phyloP scores from a whole-genome alignment of 1,284 basidiomycete species.

The Gomphus bonarii region DNA sequence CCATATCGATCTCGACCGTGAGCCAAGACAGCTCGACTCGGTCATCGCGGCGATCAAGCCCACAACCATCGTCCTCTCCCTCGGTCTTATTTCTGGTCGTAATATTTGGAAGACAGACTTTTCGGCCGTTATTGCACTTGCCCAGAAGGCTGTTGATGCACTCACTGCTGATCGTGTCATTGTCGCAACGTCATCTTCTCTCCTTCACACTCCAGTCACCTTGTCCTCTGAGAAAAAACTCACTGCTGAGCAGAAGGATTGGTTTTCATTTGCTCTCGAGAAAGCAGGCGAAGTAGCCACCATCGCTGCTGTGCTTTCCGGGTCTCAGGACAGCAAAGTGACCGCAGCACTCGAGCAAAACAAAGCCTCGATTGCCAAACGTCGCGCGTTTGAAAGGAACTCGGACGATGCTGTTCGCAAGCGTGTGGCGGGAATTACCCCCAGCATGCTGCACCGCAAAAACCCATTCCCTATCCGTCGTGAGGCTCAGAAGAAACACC shows the following conservation, averaged over 20 bases:
- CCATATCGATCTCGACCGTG: slow-evolving; percentile 96
- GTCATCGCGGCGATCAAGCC: slow-evolving; percentile 80
- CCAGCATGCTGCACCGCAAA: slow-evolving; percentile 84
- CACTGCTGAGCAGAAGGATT: slow-evolving; percentile 85
- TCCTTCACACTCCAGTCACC: slow-evolving; percentile 97
- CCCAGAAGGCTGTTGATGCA: slow-evolving; percentile 75
- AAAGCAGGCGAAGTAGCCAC: slow-evolving; percentile 89
- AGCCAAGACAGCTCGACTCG: slow-evolving; percentile 80
- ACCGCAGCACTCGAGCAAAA: slow-evolving; percentile 76
- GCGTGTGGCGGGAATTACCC: slow-evolving; percentile 88
- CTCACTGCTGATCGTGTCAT: slow-evolving; percentile 86
- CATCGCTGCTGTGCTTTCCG: slow-evolving; percentile 76
- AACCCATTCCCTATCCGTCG: slow-evolving; percentile 84
- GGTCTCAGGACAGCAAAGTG: slow-evolving; percentile 67
- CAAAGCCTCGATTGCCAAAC: slow-evolving; percentile 86
- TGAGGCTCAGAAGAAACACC: slow-evolving; percentile 82
- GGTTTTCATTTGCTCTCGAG: slow-evolving; percentile 99
- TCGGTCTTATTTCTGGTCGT: slow-evolving; percentile 96
- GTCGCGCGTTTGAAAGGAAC: slow-evolving; percentile 91
- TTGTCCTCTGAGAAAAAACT: slow-evolving; percentile 91
- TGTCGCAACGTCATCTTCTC: slow-evolving; percentile 93
- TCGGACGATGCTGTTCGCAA: slow-evolving; percentile 95
- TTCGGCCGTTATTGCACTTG: slow-evolving; percentile 70
- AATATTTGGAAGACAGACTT: slow-evolving; percentile 99
- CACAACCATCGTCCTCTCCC: slow-evolving; percentile 77